phyloP scores from a whole-genome alignment of 768 basidiomycete species.

The Podaxis sp. region DNA sequence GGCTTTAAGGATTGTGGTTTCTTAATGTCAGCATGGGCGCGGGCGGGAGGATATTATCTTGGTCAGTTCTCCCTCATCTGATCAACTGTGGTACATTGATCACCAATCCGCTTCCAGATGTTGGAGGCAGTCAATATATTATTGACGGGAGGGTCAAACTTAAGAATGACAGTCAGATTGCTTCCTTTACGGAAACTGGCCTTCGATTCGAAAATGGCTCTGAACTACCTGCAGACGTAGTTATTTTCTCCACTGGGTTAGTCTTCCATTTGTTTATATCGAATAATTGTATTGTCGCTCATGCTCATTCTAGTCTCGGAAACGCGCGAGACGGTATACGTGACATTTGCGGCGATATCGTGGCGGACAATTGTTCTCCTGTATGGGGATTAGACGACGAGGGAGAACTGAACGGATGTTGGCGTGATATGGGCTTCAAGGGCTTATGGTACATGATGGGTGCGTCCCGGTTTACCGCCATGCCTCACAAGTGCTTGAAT shows the following conservation, averaged over 20 bases:
- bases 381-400: constrained; percentile 67
- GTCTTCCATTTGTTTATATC: neutral
- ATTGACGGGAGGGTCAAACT: constrained; percentile 69
- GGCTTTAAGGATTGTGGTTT: constrained; percentile 55
- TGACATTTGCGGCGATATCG: constrained; percentile 44
- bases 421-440: constrained; percentile 48
- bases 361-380: constrained; percentile 44
- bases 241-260: constrained; percentile 61
- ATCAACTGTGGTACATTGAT: neutral
- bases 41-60: constrained; percentile 66
- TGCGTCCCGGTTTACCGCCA: constrained; percentile 17
- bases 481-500: neutral
- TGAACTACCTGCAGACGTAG: constrained; percentile 48
- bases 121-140: constrained; percentile 59
- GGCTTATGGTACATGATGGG: constrained; percentile 64
- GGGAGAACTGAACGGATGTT: constrained; percentile 54
- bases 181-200: constrained; percentile 40
- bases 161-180: constrained; percentile 56
- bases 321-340: constrained; percentile 38
- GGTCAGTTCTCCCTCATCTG: constrained; percentile 32
- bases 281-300: neutral
- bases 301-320: constrained; percentile 35
- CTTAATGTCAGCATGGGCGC: constrained; percentile 42
- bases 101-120: constrained; percentile 33
- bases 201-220: constrained; percentile 48